phyloP scores from a whole-genome alignment of 23 red algal species.

The Gracilaria domingensis region DNA sequence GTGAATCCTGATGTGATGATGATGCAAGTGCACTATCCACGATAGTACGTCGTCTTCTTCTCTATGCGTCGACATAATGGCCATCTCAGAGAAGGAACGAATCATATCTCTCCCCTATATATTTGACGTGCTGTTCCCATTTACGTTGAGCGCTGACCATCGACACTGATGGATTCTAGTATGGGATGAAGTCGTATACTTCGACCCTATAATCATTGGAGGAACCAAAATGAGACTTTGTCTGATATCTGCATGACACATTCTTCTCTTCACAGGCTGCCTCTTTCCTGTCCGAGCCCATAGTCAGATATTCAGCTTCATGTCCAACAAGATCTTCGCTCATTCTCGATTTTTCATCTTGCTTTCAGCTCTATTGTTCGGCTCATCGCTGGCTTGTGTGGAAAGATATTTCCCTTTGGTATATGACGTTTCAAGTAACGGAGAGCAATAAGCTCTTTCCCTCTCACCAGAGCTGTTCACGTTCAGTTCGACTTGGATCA shows the following conservation, averaged over 20 bases:
- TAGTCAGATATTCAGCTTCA: neutral
- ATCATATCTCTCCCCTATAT: neutral
- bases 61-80: neutral
- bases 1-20: neutral
- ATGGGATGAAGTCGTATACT: neutral
- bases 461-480: neutral
- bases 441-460: neutral
- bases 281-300: neutral
- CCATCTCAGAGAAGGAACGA: neutral
- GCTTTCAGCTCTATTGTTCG: neutral
- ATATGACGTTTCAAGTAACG: neutral
- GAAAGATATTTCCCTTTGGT: neutral
- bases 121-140: slow-evolving; percentile 13
- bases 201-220: neutral
- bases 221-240: neutral
- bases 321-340: neutral
- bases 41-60: neutral
- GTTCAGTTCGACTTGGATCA: neutral
- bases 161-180: neutral
- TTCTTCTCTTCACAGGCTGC: slow-evolving; percentile 1
- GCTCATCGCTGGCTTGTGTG: neutral
- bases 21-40: neutral
- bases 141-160: neutral
- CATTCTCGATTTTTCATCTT: neutral
- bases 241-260: neutral